Base-by-base conservation (phyloP, 163 green algal genomes). In the Coccomyxa subellipsoidea region DNA sequence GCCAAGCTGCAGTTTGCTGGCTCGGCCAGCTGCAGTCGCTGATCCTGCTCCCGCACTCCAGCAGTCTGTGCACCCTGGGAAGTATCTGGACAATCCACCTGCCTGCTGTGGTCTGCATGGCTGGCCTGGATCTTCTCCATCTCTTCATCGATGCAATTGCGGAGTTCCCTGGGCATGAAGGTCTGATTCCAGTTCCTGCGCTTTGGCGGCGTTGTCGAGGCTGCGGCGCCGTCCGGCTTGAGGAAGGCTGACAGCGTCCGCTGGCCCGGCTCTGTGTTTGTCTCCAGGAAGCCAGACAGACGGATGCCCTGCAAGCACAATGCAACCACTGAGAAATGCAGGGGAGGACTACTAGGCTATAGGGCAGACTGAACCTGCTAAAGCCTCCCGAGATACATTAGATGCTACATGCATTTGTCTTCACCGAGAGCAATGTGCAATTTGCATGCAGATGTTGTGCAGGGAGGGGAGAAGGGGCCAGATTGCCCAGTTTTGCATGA, bases 211-310 rank as follows among this genome's bases (percentile, higher is more conserved):
- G 54, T 18, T 25, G 12, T 29, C 5, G 27, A 27, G 35, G 36
- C 69, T 4, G 15, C 3, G 2, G 34, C 38, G 18, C 71, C 38
- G 29, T 72, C 32, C 2, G 53, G 18, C 73, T 84, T 32, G 81
- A 84, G 25, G 82, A 83, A 69, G 69, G 77, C 59, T 23, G 39
- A 39, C 9, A 54, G 23, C 27, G 69, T 35, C 39, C 81, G 79
- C 40, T 81, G 70, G 7, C 37, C 38, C 0, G 54, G 35, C 53
- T 36, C 53, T 53, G 70, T 53, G 36, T 69, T 18, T 10, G 73
- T 40, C 83, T 92, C 83, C 29, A 79, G 23, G 69, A 92, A 90
- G 78, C 82, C 76, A 32, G 83, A 88, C 83, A 95, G 90, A 37
- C 94, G 86, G 76, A 97, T 83, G n/a, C 94, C 66, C 66, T 73